Base-by-base conservation (phyloP, 2,329 filamentous ascomycete genomes). In the Xylariaceae sp. region DNA sequence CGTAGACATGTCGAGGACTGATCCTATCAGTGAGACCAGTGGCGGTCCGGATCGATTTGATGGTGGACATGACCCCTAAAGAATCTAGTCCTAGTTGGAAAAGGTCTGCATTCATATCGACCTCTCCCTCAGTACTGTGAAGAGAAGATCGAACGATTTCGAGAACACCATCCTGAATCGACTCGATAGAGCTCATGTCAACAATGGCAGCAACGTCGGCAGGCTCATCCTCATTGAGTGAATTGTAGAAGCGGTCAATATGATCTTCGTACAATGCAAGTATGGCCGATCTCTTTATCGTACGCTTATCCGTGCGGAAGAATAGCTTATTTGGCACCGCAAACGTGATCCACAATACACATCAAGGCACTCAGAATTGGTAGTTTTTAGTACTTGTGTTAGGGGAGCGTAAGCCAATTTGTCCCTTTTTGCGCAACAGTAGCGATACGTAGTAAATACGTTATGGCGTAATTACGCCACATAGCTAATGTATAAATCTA, bases 1-100 rank as follows among this genome's bases (percentile, higher is more conserved):
- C 63, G 40, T 68, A 69, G 4, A 69, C 36, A 39, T 67, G 60
- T 14, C 65, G 57, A 5, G 64, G 60, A 7, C 60, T 57, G 25
- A 69, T 47, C 41, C 54, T 37, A 14, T 65, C 61, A 6, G 52
- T 49, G 1, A 66, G 47, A 2, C 55, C 58, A 4, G 61, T 61
- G 8, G 59, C 60, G 17, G 51, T 52, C 19, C 61, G 53, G 20
- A 69, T 59, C 8, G 52, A 52, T 32, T 63, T 67, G 35, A 68
- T 44, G 14, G 55, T 58, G 1, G 22, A 55, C 54, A 42, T 37
- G 10, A 41, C 38, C 20, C 44, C 38, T 3, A 45, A 27, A n/a
- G 42, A 45, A n/a, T 45, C 42, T 17, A 45, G 23, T 32, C 42
- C 42, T 35, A 45, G 42, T 29, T 45, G 16, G 21, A 45, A 45